Evolutionary conservation across 805 yeast species (phyloP), one percentile per base, ranked within the genome.

Genomic region (Wickerhamiella dianesei): DNA sequence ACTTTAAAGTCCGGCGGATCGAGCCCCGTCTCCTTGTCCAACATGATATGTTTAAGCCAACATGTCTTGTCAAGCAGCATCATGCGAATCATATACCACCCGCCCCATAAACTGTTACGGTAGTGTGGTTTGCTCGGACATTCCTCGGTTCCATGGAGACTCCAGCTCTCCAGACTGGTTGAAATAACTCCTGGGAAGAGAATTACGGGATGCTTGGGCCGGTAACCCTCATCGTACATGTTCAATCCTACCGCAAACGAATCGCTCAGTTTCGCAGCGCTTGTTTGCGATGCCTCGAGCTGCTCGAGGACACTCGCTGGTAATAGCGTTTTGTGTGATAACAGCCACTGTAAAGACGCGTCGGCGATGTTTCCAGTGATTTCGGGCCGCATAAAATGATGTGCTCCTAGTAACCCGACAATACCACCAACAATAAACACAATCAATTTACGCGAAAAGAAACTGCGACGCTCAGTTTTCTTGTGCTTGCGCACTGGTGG

Each of bases 101-200:
- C 85, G 0, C 98, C 98, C 98, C 98, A 92, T 48, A 92, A 63
- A 54, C 97, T 70, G 59, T 87, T 88, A 44, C 98, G 72, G 66
- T 89, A 92, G 63, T 89, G 94, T 8, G 79, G 72, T 49, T 79
- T 76, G 36, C 86, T 74, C 3, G 94, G 92, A 62, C 98, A 92
- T 4, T 79, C 92, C 2, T 69, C 75, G 3, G 80, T 73, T 9
- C 87, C 87, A 32, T 69, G 73, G 2, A 84, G 68, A 0, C 94
- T 81, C 98, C 98, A 92, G 43, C 87, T 79, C 63, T 92, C 98
- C 35, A 92, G 70, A 3, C 96, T 96, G 0, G 97, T 88, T 25
- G 95, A 83, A 46, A 85, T 84, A 13, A 89, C 96, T 3, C 98
- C 98, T 0, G 98, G 98, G 17, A 92, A 85, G 79, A 92, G 74